Base-by-base conservation (phyloP, 495 filamentous ascomycete genomes). In the Penicillium parvum region DNA sequence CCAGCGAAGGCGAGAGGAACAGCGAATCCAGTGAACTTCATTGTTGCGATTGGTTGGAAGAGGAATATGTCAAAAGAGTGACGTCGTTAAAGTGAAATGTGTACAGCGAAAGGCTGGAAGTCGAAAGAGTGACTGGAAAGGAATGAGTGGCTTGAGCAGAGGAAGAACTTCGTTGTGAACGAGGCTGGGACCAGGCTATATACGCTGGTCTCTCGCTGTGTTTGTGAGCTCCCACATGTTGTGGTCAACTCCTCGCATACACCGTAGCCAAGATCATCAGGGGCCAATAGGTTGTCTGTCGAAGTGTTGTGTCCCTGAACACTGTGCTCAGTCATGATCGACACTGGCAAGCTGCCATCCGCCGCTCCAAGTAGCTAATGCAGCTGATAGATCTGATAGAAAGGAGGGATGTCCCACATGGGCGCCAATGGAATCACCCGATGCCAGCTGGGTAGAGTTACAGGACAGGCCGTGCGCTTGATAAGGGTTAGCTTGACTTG, bases 11-110 rank as follows among this genome's bases (percentile, higher is more conserved):
- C 54, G 20, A 61, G 39, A 9, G 57, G 55, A 32, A 47, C 7
- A 20, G 51, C 69, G 79, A 61, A 32, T 54, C 59, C 60, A 48
- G 64, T 63, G 59, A 69, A 62, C 61, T 69, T 71, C 68, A 69
- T 71, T 37, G 34, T 65, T 44, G 47, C 40, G 41, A 29, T 36
- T 36, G 6, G 17, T 4, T 8, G 27, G 11, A 27, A 36, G 9
- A 40, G 1, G 47, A 32, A 45, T 14, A 3, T 14, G 35, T 32
- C 18, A 29, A 35, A 47, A 22, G 29, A 42, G 23, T 34, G 21
- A 36, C 43, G 49, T 11, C 15, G 32, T 36, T 38, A 29, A 35
- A n/a, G 9, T 0, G 32, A 33, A 15, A n/a, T 3, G 9, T 32
- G 19, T 17, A 26, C 21, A 32, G 28, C n/a, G 6, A 26, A 33